Evolutionary conservation across 345 rosid species (phyloP).

Genomic region (Pistacia integerrima): DNA sequence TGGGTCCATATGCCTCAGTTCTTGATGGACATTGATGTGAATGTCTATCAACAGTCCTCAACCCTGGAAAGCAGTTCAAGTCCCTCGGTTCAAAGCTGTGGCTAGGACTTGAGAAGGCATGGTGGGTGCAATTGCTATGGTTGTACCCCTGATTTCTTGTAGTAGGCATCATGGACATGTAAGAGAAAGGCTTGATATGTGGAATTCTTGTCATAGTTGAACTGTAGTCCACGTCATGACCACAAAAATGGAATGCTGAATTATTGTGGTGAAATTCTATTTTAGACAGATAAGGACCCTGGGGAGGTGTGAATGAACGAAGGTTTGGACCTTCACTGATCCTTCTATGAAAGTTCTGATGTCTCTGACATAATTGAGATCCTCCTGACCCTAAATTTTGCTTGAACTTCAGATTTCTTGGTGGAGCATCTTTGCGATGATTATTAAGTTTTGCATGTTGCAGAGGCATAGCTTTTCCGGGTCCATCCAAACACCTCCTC

Average conservation of each 20-base stretch:
- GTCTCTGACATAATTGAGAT: constrained; percentile 29
- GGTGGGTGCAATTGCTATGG: constrained; percentile 23
- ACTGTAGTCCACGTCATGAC: constrained; percentile 28
- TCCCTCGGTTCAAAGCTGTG: constrained; percentile 28
- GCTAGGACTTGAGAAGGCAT: constrained; percentile 25
- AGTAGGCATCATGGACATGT: constrained; percentile 20
- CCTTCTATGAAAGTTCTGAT: constrained; percentile 23
- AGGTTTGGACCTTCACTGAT: constrained; percentile 21
- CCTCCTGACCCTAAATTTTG: constrained; percentile 15
- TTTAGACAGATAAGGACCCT: constrained; percentile 17
- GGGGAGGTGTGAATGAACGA: constrained; percentile 24
- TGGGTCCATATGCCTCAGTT: constrained; percentile 21
- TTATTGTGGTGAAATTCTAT: constrained; percentile 25
- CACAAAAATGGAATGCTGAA: constrained; percentile 14
- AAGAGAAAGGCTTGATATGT: constrained; percentile 23
- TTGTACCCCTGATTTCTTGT: constrained; percentile 25
- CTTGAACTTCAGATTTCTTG: constrained; percentile 16
- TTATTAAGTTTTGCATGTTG: constrained; percentile 16
- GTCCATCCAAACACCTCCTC: constrained; percentile 19
- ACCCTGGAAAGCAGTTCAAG: constrained; percentile 25
- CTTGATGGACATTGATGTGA: not conserved
- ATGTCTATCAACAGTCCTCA: constrained; percentile 23
- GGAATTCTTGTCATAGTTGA: constrained; percentile 36
- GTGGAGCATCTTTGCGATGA: constrained; percentile 23
- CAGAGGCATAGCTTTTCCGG: constrained; percentile 18